These are phyloP conservation scores for Phytophthora foliorum DNA, from an alignment of 352 stramenopile genomes.

Conservation along the genomic window DNA sequence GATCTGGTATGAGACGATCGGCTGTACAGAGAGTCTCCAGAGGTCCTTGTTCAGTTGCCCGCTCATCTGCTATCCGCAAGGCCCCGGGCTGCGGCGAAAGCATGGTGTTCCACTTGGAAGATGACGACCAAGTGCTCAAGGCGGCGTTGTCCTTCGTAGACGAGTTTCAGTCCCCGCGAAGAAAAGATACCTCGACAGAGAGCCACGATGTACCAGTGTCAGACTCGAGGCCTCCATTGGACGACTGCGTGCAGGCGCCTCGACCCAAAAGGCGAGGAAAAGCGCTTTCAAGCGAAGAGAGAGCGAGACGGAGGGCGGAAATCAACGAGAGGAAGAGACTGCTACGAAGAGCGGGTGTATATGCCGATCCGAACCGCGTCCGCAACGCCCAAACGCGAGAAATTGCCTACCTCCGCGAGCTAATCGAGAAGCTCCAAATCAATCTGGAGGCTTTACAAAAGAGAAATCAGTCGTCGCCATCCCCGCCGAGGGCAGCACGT, in stretches of 20 bases:
- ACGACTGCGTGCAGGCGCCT: not conserved
- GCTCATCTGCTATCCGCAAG: not conserved
- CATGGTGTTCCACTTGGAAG: not conserved
- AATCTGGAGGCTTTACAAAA: conserved; percentile 29
- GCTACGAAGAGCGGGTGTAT: conserved; percentile 2
- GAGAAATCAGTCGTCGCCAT: not conserved
- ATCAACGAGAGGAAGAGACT: conserved; percentile 15
- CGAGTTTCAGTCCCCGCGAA: not conserved
- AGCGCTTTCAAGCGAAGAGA: not conserved
- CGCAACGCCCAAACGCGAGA: conserved; percentile 22
- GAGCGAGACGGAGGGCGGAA: not conserved
- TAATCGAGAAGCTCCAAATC: conserved; percentile 39
- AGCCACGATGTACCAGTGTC: not conserved
- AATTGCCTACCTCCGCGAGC: conserved; percentile 33
- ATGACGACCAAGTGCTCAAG: not conserved
- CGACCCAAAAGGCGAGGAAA: not conserved
- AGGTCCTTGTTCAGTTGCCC: not conserved
- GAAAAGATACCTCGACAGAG: not conserved
- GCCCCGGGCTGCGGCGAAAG: not conserved
- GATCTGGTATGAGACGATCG: not conserved
- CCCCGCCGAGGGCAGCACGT: not conserved
- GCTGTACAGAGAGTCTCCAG: not conserved
- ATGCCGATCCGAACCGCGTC: conserved; percentile 30
- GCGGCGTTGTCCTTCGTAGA: not conserved
- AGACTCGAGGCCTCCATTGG: not conserved